phyloP scores from a whole-genome alignment of 805 yeast genomes.

The Saccharomyces jurei region DNA sequence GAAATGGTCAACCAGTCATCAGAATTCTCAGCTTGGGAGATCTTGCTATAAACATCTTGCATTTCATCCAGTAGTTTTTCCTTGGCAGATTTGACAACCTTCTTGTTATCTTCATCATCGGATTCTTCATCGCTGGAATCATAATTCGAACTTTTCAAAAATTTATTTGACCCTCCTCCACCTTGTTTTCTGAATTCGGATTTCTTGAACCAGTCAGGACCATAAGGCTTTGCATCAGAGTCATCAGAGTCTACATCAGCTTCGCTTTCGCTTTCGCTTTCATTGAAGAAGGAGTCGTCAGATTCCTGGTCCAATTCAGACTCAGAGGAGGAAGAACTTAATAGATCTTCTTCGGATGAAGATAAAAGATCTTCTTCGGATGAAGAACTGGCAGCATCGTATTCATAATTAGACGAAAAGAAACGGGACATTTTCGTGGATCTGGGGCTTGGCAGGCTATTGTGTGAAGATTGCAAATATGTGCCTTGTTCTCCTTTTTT shows the following conservation, averaged over 20 bases:
- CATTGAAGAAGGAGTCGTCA: conserved; percentile 33
- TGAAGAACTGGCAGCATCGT: conserved; percentile 38
- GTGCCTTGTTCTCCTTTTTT: background rate
- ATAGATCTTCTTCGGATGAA: conserved; percentile 35
- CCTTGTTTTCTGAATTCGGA: conserved; percentile 32
- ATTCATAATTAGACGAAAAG: conserved; percentile 52
- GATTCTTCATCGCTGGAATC: conserved; percentile 37
- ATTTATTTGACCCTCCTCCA: conserved; percentile 24
- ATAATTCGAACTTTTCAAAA: conserved; percentile 30
- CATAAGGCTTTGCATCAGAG: conserved; percentile 35
- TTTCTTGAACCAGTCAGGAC: conserved; percentile 40
- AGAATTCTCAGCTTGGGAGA: conserved; percentile 59
- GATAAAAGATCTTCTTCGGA: conserved; percentile 39
- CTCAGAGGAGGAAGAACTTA: conserved; percentile 18
- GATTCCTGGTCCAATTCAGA: conserved; percentile 26
- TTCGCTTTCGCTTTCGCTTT: conserved; percentile 32
- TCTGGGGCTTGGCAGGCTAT: background rate
- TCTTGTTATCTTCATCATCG: conserved; percentile 62
- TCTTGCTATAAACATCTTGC: conserved; percentile 52
- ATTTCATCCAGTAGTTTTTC: conserved; percentile 89
- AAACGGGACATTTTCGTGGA: conserved; percentile 64
- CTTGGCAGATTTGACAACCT: conserved; percentile 86
- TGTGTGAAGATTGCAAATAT: background rate
- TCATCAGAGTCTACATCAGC: conserved; percentile 38
- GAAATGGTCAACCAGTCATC: conserved; percentile 75